Base-by-base conservation (phyloP, 176 grass and related monocot genomes). In the Puya raimondii region DNA sequence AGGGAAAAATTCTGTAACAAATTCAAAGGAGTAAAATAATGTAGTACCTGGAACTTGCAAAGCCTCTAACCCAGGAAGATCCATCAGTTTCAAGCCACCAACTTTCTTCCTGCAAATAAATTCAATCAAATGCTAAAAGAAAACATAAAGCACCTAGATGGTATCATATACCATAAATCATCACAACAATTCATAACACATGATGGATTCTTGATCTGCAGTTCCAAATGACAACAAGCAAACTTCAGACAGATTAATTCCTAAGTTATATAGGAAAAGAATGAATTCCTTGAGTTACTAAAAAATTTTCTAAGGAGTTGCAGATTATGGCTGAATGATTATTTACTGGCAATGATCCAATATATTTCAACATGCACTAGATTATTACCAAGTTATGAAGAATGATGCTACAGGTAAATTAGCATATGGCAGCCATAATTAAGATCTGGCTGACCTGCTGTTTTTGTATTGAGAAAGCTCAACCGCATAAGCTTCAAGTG, bases 11-110 rank as follows among this genome's bases (percentile, higher is more conserved):
- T 42, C 33, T 42, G 33, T 42, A 42, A 42, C 33, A 42, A 42
- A 42, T 42, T 42, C 33, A 7, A 42, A 42, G 33, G 33, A 42
- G 21, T 61, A 61, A 61, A 61, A 22, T 61, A 61, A 67, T 74
- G 70, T 81, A 68, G 69, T 23, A 96, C 93, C 93, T 92, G 82
- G 86, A 83, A 87, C 77, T 92, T 97, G 89, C 76, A 97, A 80
- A 42, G 86, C 89, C 65, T 97, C 94, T 14, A 97, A 66, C 49
- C 94, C 94, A 76, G 89, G 94, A 77, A 97, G 86, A 85, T 97
- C 89, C 50, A 66, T 86, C 71, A 97, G 74, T 66, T 97, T 97
- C 49, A 92, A 84, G 27, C 94, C 94, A 77, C 89, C 89, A 75
- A 97, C 94, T 52, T 82, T 90, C 71, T 97, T 97, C 63, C 94